Conservation (phyloP, 1,139 yeast species). For the Wickerhamomyces sp. region DNA sequence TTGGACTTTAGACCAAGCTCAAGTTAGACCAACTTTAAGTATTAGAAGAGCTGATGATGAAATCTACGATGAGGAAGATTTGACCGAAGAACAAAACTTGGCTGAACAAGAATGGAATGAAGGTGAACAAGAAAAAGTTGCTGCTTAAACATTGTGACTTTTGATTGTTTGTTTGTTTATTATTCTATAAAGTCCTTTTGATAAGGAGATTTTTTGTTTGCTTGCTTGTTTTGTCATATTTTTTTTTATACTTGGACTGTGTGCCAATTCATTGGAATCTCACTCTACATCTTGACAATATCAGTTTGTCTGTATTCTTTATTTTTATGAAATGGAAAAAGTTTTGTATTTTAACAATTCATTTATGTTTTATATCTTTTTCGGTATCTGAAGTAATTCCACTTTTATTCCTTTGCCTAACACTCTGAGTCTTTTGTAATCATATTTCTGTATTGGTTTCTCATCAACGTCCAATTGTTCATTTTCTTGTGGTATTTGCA, state of each 20-base stretch:
- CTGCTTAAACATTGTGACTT: slow-evolving; percentile 14
- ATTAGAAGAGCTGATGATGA: slow-evolving; percentile 70
- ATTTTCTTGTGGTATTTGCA: slow-evolving; percentile 7
- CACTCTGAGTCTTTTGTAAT: slow-evolving; percentile 9
- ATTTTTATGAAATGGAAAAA: not conserved
- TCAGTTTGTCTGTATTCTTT: not conserved
- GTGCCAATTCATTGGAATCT: not conserved
- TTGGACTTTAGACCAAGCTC: slow-evolving; percentile 96
- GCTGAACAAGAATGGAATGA: slow-evolving; percentile 46
- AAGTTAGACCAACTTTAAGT: slow-evolving; percentile 89
- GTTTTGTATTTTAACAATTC: not conserved
- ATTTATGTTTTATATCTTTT: not conserved
- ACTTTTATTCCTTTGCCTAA: slow-evolving; percentile 13
- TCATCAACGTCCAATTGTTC: slow-evolving; percentile 1
- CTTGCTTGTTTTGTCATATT: not conserved
- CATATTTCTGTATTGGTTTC: slow-evolving; percentile 13
- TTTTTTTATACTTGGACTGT: not conserved
- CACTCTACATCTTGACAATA: not conserved
- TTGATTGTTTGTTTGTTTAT: not conserved
- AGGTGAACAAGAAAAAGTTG: slow-evolving; percentile 25
- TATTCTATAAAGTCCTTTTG: not conserved
- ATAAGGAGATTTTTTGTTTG: not conserved
- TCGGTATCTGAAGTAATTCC: slow-evolving; percentile 16
- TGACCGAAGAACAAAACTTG: slow-evolving; percentile 37
- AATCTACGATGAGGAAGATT: slow-evolving; percentile 52